These are phyloP conservation scores for Xylariomycetidae sp. DNA, from an alignment of 2,329 filamentous ascomycete species.

Conservation along the genomic window DNA sequence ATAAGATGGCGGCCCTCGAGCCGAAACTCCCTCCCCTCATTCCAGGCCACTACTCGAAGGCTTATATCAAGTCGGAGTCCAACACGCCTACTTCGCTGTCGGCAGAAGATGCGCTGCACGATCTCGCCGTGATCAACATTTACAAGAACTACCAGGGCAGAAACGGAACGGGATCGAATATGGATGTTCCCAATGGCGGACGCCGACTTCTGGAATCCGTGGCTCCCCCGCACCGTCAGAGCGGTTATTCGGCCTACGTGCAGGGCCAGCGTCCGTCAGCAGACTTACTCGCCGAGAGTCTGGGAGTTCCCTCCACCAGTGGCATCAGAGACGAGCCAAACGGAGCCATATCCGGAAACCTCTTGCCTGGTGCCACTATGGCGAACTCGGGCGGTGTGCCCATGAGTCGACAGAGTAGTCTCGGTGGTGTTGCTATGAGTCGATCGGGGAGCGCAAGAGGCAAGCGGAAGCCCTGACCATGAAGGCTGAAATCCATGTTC, in stretches of 20 bases:
- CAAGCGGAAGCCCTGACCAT: slow-evolving; percentile 20
- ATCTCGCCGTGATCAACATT: slow-evolving; percentile 52
- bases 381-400: slow-evolving; percentile 32
- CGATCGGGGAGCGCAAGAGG: slow-evolving; percentile 46
- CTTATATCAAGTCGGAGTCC: slow-evolving; percentile 47
- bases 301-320: slow-evolving; percentile 37
- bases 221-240: slow-evolving; percentile 40
- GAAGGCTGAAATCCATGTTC: too few species aligned
- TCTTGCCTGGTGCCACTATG: slow-evolving; percentile 10
- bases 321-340: slow-evolving; percentile 37
- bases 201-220: slow-evolving; percentile 52
- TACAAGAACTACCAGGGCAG: slow-evolving; percentile 50
- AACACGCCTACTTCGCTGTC: slow-evolving; percentile 48
- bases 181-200: slow-evolving; percentile 48
- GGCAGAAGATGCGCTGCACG: slow-evolving; percentile 46
- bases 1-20: slow-evolving; percentile 48
- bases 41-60: slow-evolving; percentile 53
- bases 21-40: slow-evolving; percentile 54
- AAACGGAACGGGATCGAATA: slow-evolving; percentile 48
- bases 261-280: slow-evolving; percentile 39
- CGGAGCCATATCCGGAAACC: slow-evolving; percentile 21
- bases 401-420: slow-evolving; percentile 52
- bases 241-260: slow-evolving; percentile 43
- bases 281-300: slow-evolving; percentile 42
- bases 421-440: slow-evolving; percentile 51